phyloP scores from a whole-genome alignment of 495 filamentous ascomycete genomes.

The Staphylotrichum tortipilum region DNA sequence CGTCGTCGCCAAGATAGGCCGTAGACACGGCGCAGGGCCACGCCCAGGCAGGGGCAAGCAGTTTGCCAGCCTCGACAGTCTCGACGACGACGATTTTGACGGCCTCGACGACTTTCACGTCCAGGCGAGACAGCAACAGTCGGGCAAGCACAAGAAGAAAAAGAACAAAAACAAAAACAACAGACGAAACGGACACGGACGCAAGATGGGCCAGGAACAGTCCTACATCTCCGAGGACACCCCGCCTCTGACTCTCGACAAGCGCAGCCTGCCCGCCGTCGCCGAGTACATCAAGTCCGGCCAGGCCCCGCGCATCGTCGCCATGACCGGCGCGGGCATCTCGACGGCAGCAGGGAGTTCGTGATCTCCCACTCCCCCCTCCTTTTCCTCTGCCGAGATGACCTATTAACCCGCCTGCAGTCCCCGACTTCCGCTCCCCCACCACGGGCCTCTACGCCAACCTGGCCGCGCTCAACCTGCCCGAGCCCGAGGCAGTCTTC shows the following conservation, averaged over 20 bases:
- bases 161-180: conserved; percentile 14
- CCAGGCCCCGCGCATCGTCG: conserved; percentile 58
- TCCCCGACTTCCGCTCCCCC: conserved; percentile 71
- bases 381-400: not conserved
- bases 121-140: conserved; percentile 6
- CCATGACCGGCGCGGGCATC: conserved; percentile 66
- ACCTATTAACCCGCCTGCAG: conserved; percentile 24
- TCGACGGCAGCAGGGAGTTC: conserved; percentile 50
- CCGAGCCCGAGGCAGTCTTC: conserved; percentile 71
- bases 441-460: conserved; percentile 76
- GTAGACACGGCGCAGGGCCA: conserved; percentile 5
- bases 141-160: conserved; percentile 16
- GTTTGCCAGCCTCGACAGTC: conserved; percentile 4
- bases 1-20: conserved; percentile 20
- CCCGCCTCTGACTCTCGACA: conserved; percentile 54
- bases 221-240: conserved; percentile 53
- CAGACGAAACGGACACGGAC: conserved; percentile 1
- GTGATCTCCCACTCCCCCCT: conserved; percentile 11
- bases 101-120: conserved; percentile 15
- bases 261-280: conserved; percentile 60
- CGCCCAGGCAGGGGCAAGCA: conserved; percentile 9
- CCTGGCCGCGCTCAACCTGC: conserved; percentile 70
- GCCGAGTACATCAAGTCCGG: conserved; percentile 68
- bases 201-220: conserved; percentile 40
- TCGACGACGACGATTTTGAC: conserved; percentile 11